Conservation (phyloP, 2,329 filamentous ascomycete genomes). For the Monilinia polystroma region DNA sequence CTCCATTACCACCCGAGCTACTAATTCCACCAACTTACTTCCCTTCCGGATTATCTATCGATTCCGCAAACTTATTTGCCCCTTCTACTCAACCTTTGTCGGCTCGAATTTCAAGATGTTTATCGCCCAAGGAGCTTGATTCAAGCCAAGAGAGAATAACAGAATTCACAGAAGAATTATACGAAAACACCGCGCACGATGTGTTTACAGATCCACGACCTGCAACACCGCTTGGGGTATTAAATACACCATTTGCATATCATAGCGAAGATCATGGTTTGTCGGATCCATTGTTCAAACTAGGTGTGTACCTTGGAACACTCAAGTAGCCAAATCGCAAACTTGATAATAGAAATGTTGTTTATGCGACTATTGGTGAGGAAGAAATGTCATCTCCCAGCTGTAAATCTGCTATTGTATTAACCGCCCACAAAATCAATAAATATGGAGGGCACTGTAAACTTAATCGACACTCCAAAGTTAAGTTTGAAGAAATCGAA, state of each 20-base stretch:
- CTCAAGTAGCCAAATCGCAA: constrained; percentile 5
- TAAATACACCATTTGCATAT: constrained; percentile 3
- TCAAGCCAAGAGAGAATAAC: not conserved
- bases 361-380: constrained; percentile 11
- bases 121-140: constrained; percentile 7
- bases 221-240: constrained; percentile 12
- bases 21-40: constrained; percentile 11
- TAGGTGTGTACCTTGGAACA: constrained; percentile 10
- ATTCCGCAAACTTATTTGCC: constrained; percentile 11
- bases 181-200: not conserved
- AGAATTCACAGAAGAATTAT: not conserved
- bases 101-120: not conserved
- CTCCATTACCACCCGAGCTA: not conserved
- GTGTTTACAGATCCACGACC: constrained; percentile 3
- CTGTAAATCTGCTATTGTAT: constrained; percentile 4
- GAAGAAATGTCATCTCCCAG: not conserved
- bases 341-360: not conserved
- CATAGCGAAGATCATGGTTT: constrained; percentile 6
- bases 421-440: constrained; percentile 16
- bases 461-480: constrained; percentile 1
- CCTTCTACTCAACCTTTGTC: constrained; percentile 11
- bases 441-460: constrained; percentile 13
- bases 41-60: not conserved
- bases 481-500: constrained; percentile 12
- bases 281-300: constrained; percentile 10